Evolutionary conservation across 202 grass and related monocot genomes (phyloP), one percentile per base, ranked within the genome.

Genomic region (Carex arenaria): DNA sequence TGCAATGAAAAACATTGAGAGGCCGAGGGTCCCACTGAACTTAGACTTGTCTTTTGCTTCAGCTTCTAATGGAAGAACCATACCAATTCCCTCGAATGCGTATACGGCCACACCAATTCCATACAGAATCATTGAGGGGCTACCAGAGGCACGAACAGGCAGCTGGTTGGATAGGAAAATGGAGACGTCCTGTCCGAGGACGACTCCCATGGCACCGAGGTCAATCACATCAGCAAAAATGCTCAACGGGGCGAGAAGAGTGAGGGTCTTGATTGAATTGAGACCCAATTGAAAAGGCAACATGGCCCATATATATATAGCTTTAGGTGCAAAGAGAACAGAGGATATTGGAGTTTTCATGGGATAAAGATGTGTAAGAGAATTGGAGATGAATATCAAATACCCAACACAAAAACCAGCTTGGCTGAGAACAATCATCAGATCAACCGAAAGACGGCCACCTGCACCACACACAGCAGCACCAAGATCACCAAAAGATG

Each of bases 371-470:
- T 93, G 85, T 14, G 83, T 78, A 56, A 98, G 61, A 55, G 95
- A 87, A 84, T 94, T 98, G 90, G 90, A 86, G 53, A 98, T 98
- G 82, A 97, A 97, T 68, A 97, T 87, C 19, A 98, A 85, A 91
- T 98, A 98, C 47, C 95, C 93, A 45, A 93, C 84, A 86, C 95
- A 98, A 85, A 98, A 98, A 26, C 93, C 94, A 28, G 86, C 71
- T 78, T 98, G 95, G 86, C 93, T 93, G 87, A 98, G 92, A 69
- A 98, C 95, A 80, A 98, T 92, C 95, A 98, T 98, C 57, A 43
- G 59, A 77, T 93, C 95, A 1, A 98, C 88, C 17, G 84, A 82
- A 66, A 93, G 89, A 1, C 95, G 87, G 1, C 95, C 95, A 0
- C 66, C 14, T 0, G 82, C 5, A 77, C 95, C 95, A 5, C 76